Evolutionary conservation across 805 yeast genomes (phyloP), one percentile per base, ranked within the genome.

Genomic region (Peterozyma toletana): DNA sequence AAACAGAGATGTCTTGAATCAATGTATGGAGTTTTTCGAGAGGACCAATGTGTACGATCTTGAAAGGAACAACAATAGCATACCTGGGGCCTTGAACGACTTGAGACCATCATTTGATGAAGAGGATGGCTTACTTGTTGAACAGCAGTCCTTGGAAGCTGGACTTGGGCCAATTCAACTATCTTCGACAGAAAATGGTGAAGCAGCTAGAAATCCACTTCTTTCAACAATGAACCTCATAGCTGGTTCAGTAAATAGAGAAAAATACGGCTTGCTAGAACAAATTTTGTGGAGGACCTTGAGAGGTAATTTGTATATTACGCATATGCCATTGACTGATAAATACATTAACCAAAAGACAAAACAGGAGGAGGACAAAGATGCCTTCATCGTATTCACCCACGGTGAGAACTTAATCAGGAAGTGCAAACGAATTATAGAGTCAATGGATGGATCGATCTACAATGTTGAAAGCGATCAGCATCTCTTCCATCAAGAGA

Each of bases 221-320:
- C 64, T 66, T 9, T 54, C 68, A 6, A 53, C 66, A 1, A 64
- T 64, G 69, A 63, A 56, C 41, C 78, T 82, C 48, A 77, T 86
- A 36, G 75, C 89, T 18, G 99, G 98, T 38, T 87, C 93, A 3
- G 81, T 93, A 33, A 77, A 77, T 42, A 73, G 90, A 49, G 76
- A 71, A 11, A 84, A 83, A 57, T 77, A 86, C 33, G 75, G 75
- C 18, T 71, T 83, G 1, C 67, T 93, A 48, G 93, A 89, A 58
- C 84, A 80, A 53, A 88, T 93, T 39, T 66, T 89, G 41, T 93
- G 96, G 96, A 78, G 99, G 65, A 78, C 88, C 14, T 73, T 91
- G 48, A 80, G 99, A 60, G 99, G 99, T 55, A 93, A 93, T 61
- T 68, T 95, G 51, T 87, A 77, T 58, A 79, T 90, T 62, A 82